Percentiles rank a stretch among this genome's conserved stretches.
Evolutionary conservation across 202 grass and related monocot species (phyloP).

Genomic region (Brachypodium distachyon): DNA sequence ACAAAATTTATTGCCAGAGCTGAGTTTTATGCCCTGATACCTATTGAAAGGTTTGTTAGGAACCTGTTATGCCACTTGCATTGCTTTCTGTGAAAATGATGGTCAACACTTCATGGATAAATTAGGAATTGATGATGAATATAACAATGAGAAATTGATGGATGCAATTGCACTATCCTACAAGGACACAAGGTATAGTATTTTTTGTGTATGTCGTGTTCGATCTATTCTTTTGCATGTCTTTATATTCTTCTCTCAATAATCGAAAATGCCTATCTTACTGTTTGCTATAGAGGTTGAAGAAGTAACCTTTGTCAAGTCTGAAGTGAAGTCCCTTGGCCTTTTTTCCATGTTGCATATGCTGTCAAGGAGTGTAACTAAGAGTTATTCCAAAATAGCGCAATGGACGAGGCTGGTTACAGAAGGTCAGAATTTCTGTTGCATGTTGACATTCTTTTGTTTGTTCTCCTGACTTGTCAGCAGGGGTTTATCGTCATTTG

Average conservation of each 20-base stretch:
- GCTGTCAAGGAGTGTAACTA: background rate
- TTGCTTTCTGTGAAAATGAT: background rate
- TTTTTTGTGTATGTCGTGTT: background rate
- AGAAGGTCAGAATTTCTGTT: background rate
- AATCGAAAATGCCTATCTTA: background rate
- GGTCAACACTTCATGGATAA: background rate
- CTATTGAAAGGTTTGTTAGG: background rate
- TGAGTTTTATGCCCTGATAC: background rate
- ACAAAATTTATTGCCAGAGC: background rate
- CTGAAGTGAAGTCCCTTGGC: background rate
- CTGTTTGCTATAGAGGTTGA: background rate
- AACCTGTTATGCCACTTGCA: background rate
- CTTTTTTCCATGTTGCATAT: background rate
- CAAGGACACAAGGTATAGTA: background rate
- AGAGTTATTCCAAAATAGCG: background rate
- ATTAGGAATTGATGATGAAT: background rate
- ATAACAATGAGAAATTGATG: background rate
- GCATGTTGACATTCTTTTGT: background rate
- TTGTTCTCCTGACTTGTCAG: background rate
- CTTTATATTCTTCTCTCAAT: background rate
- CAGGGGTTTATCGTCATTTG: background rate
- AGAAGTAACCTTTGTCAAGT: background rate
- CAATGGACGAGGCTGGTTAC: background rate
- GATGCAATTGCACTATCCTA: background rate
- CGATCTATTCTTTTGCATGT: background rate